phyloP scores from a whole-genome alignment of 148 eudicot species.

The Fagopyrum esculentum region DNA sequence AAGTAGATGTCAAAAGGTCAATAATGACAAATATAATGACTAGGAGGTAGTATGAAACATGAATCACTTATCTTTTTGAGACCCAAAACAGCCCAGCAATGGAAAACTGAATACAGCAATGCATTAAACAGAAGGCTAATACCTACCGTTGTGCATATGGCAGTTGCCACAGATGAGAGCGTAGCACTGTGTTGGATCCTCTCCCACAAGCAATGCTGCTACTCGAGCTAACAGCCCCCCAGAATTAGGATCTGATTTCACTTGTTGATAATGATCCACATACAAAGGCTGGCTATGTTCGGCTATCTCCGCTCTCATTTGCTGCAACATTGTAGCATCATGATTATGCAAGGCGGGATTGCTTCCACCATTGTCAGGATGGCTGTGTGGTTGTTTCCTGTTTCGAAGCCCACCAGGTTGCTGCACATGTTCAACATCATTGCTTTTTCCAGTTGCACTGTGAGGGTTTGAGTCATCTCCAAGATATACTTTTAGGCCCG shows the following conservation, averaged over 20 bases:
- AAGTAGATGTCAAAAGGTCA: no score
- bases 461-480: conserved; percentile 46
- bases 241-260: conserved; percentile 39
- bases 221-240: conserved; percentile 78
- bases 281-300: conserved; percentile 37
- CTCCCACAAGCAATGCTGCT: conserved; percentile 92
- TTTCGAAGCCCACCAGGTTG: conserved; percentile 67
- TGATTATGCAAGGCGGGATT: conserved; percentile 22
- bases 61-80: background rate
- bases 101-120: background rate
- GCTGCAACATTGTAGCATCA: conserved; percentile 31
- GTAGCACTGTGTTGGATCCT: conserved; percentile 91
- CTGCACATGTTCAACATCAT: conserved; percentile 47
- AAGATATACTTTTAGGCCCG: conserved; percentile 66
- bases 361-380: conserved; percentile 37
- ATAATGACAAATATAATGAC: no score
- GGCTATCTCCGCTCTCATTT: conserved; percentile 28
- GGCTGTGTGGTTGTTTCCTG: conserved; percentile 44
- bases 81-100: background rate
- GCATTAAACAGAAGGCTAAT: background rate
- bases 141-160: conserved; percentile 96
- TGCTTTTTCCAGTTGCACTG: conserved; percentile 50
- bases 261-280: conserved; percentile 59
- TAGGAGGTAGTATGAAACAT: background rate
- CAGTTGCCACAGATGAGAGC: conserved; percentile 95